Evolutionary conservation across 768 basidiomycete genomes (phyloP), one percentile per base, ranked within the genome.

Genomic region (Amanita subjunquillea): DNA sequence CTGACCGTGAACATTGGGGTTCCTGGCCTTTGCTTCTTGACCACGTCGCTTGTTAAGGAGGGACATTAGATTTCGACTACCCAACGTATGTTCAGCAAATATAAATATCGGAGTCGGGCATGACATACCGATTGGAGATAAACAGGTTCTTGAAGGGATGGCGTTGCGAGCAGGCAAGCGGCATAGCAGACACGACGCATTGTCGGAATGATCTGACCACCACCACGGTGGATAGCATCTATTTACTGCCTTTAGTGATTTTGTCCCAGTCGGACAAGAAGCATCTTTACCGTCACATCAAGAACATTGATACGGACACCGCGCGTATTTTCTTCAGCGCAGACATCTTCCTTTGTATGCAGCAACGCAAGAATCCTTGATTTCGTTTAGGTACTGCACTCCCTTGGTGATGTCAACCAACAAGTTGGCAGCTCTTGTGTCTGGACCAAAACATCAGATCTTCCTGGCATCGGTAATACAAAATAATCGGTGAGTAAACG

Each of bases 401-500:
- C 92, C 96, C 82, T 98, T 99, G 62, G 96, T 97, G 60, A 87
- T 90, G 72, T 99, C 96, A 63, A 96, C 91, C 69, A 99, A 72
- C 70, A 99, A 70, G 74, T 99, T 99, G 53, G 96, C 84, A 42
- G 96, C 96, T 59, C 89, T 92, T 48, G 91, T 96, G 59, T 99
- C 96, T 57, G 96, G 96, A 62, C 95, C 96, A 78, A 99, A 99
- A 72, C 90, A 91, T 96, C 96, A 99, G 66, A 99, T 98, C 80
- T 96, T 97, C 65, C 96, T 80, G 61, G 96, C 96, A 64, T 99
- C 96, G 56, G 96, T 96, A 59, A 98, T 51, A 91, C 92, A 66
- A 74, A 86, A 59, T 97, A 93, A 67, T 99, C 96, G 56, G 96
- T 96, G 59, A 99, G 82, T 64, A 90, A 64, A 74, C 96, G 91